phyloP scores from a whole-genome alignment of 257 asterid genomes.

The Przewalskia tangutica region DNA sequence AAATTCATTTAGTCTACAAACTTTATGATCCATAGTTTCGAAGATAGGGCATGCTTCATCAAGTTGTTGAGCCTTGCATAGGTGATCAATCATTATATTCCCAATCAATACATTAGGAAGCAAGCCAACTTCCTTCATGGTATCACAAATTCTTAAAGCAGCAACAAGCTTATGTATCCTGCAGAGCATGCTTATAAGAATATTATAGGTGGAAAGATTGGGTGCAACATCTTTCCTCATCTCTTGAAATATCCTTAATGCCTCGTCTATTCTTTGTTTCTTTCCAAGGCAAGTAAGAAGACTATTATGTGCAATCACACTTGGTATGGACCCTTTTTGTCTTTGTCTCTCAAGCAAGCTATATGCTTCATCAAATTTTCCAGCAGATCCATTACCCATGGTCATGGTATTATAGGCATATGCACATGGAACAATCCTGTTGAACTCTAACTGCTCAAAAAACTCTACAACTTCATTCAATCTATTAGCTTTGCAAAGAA shows the following conservation, averaged over 20 bases:
- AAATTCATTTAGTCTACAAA: slow-evolving; percentile 51
- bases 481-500: slow-evolving; percentile 62
- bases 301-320: slow-evolving; percentile 80
- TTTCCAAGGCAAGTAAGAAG: slow-evolving; percentile 83
- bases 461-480: slow-evolving; percentile 69
- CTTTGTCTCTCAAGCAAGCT: slow-evolving; percentile 81
- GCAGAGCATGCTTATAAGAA: slow-evolving; percentile 78
- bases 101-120: slow-evolving; percentile 61
- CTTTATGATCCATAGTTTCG: slow-evolving; percentile 54
- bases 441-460: slow-evolving; percentile 76
- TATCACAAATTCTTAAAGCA: slow-evolving; percentile 54
- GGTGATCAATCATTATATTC: slow-evolving; percentile 82
- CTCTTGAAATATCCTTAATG: slow-evolving; percentile 49
- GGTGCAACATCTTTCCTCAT: slow-evolving; percentile 92
- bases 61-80: slow-evolving; percentile 80
- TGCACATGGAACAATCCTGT: slow-evolving; percentile 77
- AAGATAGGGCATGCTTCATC: slow-evolving; percentile 72
- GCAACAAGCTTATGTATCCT: slow-evolving; percentile 48
- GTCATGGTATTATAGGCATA: slow-evolving; percentile 94
- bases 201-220: slow-evolving; percentile 70
- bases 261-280: slow-evolving; percentile 67
- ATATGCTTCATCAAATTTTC: slow-evolving; percentile 75
- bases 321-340: slow-evolving; percentile 73
- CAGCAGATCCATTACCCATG: slow-evolving; percentile 87
- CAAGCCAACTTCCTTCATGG: slow-evolving; percentile 60